These are phyloP conservation scores for Cryptococcus jaspeensis DNA, from an alignment of 1,284 basidiomycete species.

Conservation along the genomic window DNA sequence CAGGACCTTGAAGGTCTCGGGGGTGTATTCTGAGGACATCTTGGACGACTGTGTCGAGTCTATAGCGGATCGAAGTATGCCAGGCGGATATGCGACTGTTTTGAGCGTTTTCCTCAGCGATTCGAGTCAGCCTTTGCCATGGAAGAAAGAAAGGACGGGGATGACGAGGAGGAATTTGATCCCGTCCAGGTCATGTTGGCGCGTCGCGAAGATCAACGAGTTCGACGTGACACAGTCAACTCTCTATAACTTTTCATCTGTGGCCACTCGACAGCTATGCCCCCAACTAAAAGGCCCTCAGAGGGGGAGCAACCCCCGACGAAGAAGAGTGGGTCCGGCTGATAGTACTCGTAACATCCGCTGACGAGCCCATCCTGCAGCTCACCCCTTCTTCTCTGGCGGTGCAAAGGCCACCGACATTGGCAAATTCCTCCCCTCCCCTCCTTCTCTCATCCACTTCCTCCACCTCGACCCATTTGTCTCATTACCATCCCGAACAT, in stretches of 20 bases:
- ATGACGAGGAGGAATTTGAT: no score
- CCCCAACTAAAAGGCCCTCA: slow-evolving; percentile 11
- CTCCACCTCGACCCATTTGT: slow-evolving; percentile 43
- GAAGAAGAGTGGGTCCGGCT: slow-evolving; percentile 18
- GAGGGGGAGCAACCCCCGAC: slow-evolving; percentile 9
- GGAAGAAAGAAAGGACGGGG: no score
- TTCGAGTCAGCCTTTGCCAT: no score
- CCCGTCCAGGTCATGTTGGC: no score
- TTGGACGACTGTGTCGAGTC: no score
- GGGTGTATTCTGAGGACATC: slow-evolving; percentile 33
- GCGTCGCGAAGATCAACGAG: no score
- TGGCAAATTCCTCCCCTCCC: slow-evolving; percentile 27
- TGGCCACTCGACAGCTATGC: slow-evolving; percentile 4
- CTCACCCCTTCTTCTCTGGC: slow-evolving; percentile 36
- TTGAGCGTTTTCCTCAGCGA: no score
- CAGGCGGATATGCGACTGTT: not conserved
- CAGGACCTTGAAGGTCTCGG: slow-evolving; percentile 70
- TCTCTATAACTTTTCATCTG: no score
- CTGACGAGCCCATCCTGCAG: slow-evolving; percentile 11
- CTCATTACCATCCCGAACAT: slow-evolving; percentile 4
- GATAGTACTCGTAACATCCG: not conserved
- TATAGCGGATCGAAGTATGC: not conserved
- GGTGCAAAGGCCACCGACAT: slow-evolving; percentile 7
- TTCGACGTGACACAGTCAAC: no score
- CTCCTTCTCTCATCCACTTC: slow-evolving; percentile 42